phyloP scores from a whole-genome alignment of 306 rosid species.

The Lathyrus tuberosus region DNA sequence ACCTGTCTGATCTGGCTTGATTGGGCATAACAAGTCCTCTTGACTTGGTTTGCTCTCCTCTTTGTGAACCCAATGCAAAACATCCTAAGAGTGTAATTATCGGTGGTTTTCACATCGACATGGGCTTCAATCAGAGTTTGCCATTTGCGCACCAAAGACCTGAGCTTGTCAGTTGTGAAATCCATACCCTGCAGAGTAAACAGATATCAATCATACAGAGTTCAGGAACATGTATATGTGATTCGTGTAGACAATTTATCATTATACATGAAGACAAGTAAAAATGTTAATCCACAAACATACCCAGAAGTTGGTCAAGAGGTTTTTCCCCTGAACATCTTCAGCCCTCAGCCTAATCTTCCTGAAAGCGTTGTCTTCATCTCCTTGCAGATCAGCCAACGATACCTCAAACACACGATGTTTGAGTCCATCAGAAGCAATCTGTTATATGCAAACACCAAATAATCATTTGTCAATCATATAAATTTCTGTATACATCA shows the following conservation, averaged over 20 bases:
- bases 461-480: neutral
- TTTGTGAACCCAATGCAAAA: conserved; percentile 93
- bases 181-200: conserved; percentile 68
- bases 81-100: conserved; percentile 73
- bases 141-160: conserved; percentile 90
- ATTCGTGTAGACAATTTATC: neutral
- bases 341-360: conserved; percentile 95
- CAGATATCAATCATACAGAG: neutral
- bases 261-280: too few relatives aligned
- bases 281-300: conserved; percentile 15
- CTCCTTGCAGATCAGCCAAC: conserved; percentile 90
- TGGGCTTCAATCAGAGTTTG: conserved; percentile 94
- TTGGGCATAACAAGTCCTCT: conserved; percentile 94
- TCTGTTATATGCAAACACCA: conserved; percentile 46
- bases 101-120: conserved; percentile 93
- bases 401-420: conserved; percentile 93
- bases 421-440: conserved; percentile 97
- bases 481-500: too few relatives aligned
- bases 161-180: conserved; percentile 88
- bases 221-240: neutral
- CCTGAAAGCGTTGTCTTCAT: conserved; percentile 91
- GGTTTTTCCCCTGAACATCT: conserved; percentile 91
- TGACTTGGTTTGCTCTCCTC: conserved; percentile 86
- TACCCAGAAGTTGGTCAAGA: conserved; percentile 94
- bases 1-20: conserved; percentile 93